Evolutionary conservation across 2,329 filamentous ascomycete genomes (phyloP).

Genomic region (Phialophora chinensis): DNA sequence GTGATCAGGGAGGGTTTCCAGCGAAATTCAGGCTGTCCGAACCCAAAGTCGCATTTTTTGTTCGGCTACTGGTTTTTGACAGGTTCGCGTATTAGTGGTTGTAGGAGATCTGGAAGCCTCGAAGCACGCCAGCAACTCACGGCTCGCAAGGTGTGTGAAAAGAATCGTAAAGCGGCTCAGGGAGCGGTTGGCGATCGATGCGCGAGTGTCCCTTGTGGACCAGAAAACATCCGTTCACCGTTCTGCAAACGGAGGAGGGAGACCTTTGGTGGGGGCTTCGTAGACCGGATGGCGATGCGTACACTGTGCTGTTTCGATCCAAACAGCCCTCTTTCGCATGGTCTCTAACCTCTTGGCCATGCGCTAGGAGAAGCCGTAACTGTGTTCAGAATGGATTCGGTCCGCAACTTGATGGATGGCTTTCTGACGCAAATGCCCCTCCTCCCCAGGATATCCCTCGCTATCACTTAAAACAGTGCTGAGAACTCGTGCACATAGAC

Average conservation of each 20-base stretch:
- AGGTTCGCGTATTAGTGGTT: too few relatives aligned
- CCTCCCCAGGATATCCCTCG: too few relatives aligned
- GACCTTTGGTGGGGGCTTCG: neutral
- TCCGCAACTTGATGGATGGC: neutral
- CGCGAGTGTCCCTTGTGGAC: neutral
- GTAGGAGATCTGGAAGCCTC: too few relatives aligned
- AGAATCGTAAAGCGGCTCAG: neutral
- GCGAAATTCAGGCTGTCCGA: too few relatives aligned
- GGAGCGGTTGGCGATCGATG: neutral
- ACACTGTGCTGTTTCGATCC: neutral
- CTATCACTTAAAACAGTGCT: neutral
- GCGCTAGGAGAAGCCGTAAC: neutral
- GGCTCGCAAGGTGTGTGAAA: neutral
- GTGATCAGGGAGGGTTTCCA: too few relatives aligned
- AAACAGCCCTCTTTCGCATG: neutral
- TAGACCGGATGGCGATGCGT: neutral
- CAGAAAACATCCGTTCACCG: neutral
- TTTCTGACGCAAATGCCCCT: neutral
- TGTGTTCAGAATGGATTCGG: neutral
- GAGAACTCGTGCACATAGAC: neutral
- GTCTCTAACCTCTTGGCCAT: too few relatives aligned
- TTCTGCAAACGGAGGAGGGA: neutral
- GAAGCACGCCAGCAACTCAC: too few relatives aligned
- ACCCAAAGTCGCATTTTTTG: too few relatives aligned
- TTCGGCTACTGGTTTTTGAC: too few relatives aligned